Evolutionary conservation across 2,329 filamentous ascomycete species (phyloP).

Genomic region (Fonsecaea pedrosoi): DNA sequence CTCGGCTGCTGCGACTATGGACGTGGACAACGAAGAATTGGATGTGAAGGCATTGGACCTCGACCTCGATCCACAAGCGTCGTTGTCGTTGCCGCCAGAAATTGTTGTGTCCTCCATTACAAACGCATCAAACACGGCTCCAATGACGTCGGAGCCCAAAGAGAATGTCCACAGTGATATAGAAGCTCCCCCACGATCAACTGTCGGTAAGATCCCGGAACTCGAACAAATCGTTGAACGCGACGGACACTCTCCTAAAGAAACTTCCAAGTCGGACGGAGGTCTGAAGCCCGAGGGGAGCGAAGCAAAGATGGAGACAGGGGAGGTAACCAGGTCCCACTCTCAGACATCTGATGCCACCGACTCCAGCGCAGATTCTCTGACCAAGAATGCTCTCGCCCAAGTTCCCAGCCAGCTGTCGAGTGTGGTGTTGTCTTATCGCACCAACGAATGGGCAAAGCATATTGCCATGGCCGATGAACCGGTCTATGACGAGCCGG

Average conservation of each 20-base stretch:
- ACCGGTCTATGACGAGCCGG: constrained; percentile 69
- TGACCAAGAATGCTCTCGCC: constrained; percentile 53
- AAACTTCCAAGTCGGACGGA: neutral
- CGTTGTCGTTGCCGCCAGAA: constrained; percentile 21
- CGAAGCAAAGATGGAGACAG: neutral
- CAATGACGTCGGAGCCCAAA: neutral
- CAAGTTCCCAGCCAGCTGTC: constrained; percentile 74
- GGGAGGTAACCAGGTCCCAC: constrained; percentile 1
- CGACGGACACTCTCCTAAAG: neutral
- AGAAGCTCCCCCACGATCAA: neutral
- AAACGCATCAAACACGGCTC: neutral
- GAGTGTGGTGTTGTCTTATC: constrained; percentile 78
- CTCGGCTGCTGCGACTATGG: constrained; percentile 39
- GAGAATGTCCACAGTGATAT: neutral
- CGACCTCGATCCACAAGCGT: constrained; percentile 45
- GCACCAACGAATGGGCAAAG: constrained; percentile 96
- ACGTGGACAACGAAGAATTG: constrained; percentile 37
- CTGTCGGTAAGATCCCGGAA: constrained; percentile 1
- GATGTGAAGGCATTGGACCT: constrained; percentile 25
- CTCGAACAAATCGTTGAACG: neutral
- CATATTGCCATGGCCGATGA: constrained; percentile 79
- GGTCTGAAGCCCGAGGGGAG: neutral
- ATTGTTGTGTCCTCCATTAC: constrained; percentile 33
- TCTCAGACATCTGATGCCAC: constrained; percentile 27
- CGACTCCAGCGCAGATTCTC: constrained; percentile 38